Evolutionary conservation across 495 filamentous ascomycete species (phyloP), one percentile per base, ranked within the genome.

Genomic region (Ascobolus immersus): DNA sequence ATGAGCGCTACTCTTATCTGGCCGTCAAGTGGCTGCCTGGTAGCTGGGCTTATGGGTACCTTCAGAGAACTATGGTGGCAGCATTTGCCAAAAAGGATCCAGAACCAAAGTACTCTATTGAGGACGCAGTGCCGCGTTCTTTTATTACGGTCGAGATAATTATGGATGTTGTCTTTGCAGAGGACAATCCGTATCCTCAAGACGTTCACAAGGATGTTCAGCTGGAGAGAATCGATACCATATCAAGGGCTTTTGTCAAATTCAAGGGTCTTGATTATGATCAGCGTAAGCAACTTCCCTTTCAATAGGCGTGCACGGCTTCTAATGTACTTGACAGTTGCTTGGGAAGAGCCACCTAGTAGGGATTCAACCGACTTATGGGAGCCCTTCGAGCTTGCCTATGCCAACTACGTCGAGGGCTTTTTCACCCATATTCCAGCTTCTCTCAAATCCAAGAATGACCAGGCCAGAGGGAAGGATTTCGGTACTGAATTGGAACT

Each of bases 191-290:
- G 36, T 49, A 55, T 27, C 50, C 54, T 23, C 64, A 67, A 17
- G 63, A 70, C 33, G 50, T 63, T 33, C n/a, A n/a, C n/a, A n/a
- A n/a, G 38, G 61, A 72, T 32, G 57, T 73, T 19, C 77, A 84
- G 46, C 55, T 73, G 32, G 58, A 56, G 9, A 61, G 69, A 0
- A 68, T 89, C 24, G 60, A 61, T 7, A 63, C 81, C 38, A 67
- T 90, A 14, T 56, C 59, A 12, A 55, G 65, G 41, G 79, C 77
- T 7, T 64, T 69, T 18, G 71, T 91, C 45, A 99, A 99, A 41
- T 94, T 77, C 50, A 77, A 84, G 50, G 89, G 89, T n/a, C 60
- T 94, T n/a, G 61, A 71, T 4, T 94, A 93, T 49, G 82, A 93
- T 38, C 78, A 94, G 22, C 12, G 28, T 31, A 31, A 14, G 54